Evolutionary conservation across 441 rosid genomes (phyloP).

Genomic region (Erodium moschatum): DNA sequence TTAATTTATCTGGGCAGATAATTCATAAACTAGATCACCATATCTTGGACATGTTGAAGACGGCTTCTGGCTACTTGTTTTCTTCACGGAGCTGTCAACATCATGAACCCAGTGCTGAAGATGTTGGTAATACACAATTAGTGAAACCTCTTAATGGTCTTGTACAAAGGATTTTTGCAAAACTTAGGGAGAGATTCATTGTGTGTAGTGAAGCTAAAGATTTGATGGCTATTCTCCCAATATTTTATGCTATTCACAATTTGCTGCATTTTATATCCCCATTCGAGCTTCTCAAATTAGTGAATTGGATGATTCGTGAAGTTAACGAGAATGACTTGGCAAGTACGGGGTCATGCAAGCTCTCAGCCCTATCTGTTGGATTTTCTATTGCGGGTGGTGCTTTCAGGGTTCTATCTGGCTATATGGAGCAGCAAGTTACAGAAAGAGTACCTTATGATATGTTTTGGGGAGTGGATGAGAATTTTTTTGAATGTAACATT

Average conservation of each 20-base stretch:
- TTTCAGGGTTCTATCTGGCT: slow-evolving; percentile 46
- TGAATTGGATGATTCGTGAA: slow-evolving; percentile 46
- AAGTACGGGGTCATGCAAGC: slow-evolving; percentile 26
- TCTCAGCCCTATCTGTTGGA: slow-evolving; percentile 40
- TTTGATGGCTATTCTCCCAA: slow-evolving; percentile 41
- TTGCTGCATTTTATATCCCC: slow-evolving; percentile 57
- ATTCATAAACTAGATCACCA: slow-evolving; percentile 49
- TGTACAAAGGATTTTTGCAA: slow-evolving; percentile 34
- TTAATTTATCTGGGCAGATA: slow-evolving; percentile 33
- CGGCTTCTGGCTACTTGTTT: slow-evolving; percentile 41
- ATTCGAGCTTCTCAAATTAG: slow-evolving; percentile 53
- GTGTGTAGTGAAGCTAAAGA: slow-evolving; percentile 39
- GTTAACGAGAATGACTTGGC: slow-evolving; percentile 28
- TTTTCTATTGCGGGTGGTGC: slow-evolving; percentile 59
- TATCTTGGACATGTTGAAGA: slow-evolving; percentile 49
- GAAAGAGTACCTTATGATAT: slow-evolving; percentile 36
- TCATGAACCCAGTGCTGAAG: slow-evolving; percentile 24
- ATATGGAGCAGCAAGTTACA: slow-evolving; percentile 42
- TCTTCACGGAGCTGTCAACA: slow-evolving; percentile 29
- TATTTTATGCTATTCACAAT: slow-evolving; percentile 46
- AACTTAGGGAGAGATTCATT: slow-evolving; percentile 39
- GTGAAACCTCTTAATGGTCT: slow-evolving; percentile 39
- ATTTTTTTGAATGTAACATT: slow-evolving; percentile 35
- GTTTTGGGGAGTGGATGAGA: slow-evolving; percentile 49
- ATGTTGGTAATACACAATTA: slow-evolving; percentile 28